A percentile compares a stretch with the other conserved stretches of the same genome.
Evolutionary conservation across 495 filamentous ascomycete genomes (phyloP).

Genomic region (Entonaema liquescens): DNA sequence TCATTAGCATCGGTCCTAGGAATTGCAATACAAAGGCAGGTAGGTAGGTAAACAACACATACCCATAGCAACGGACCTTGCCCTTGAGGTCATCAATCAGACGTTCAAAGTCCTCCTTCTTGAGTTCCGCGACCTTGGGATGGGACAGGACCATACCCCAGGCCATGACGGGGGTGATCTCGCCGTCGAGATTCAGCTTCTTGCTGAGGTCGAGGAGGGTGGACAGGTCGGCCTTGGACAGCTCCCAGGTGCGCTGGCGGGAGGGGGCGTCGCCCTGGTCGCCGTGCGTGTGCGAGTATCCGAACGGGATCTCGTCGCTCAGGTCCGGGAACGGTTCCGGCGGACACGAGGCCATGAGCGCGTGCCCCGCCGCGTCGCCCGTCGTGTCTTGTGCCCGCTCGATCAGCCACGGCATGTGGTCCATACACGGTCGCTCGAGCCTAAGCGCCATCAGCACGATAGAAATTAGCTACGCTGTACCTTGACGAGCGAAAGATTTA

Average conservation of each 20-base stretch:
- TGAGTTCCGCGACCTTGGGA: slow-evolving; percentile 70
- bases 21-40: slow-evolving; percentile 16
- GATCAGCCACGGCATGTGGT: slow-evolving; percentile 84
- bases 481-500: slow-evolving; percentile 20
- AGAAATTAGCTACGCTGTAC: slow-evolving; percentile 48
- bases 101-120: slow-evolving; percentile 72
- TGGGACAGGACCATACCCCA: slow-evolving; percentile 83
- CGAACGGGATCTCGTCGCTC: slow-evolving; percentile 61
- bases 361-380: slow-evolving; percentile 74
- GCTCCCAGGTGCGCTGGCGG: slow-evolving; percentile 68
- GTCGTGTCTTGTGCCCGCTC: slow-evolving; percentile 64
- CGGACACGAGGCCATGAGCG: slow-evolving; percentile 88
- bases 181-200: slow-evolving; percentile 84
- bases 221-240: slow-evolving; percentile 75
- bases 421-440: slow-evolving; percentile 93
- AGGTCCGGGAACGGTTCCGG: slow-evolving; percentile 64
- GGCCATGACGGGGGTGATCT: slow-evolving; percentile 97
- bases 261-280: slow-evolving; percentile 53
- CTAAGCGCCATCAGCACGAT: slow-evolving; percentile 59
- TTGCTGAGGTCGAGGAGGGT: slow-evolving; percentile 86
- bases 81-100: slow-evolving; percentile 75
- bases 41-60: slow-evolving; percentile 57
- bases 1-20: slow-evolving; percentile 26
- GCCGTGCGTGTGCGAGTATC: slow-evolving; percentile 45
- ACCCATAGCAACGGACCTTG: slow-evolving; percentile 95